Percentiles rank a stretch among this genome's conserved stretches.
phyloP scores from a whole-genome alignment of 345 rosid genomes.

The Euphorbia peplus region DNA sequence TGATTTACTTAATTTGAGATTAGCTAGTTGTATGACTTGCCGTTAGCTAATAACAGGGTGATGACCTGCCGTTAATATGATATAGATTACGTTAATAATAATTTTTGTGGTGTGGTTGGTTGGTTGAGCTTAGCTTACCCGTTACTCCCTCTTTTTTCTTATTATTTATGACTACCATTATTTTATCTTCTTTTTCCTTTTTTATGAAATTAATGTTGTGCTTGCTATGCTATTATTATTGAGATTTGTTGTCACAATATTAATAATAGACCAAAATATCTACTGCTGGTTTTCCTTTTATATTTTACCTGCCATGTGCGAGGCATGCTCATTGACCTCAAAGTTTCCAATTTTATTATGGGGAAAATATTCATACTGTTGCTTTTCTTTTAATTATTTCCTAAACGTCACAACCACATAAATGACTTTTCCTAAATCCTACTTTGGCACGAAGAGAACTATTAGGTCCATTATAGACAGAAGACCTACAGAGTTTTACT shows the following conservation, averaged over 20 bases:
- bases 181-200: neutral
- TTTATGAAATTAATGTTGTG: neutral
- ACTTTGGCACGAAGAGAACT: too few relatives aligned
- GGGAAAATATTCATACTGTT: too few relatives aligned
- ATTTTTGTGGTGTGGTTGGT: too few relatives aligned
- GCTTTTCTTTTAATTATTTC: too few relatives aligned
- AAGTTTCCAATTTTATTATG: too few relatives aligned
- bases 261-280: neutral
- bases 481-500: too few relatives aligned
- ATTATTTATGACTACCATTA: neutral
- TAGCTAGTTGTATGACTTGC: neutral
- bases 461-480: too few relatives aligned
- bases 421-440: too few relatives aligned
- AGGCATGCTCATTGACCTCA: too few relatives aligned
- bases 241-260: neutral
- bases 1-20: too few relatives aligned
- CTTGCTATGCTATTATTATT: slow-evolving; percentile 3
- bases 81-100: slow-evolving; percentile 12
- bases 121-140: slow-evolving; percentile 3
- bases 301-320: too few relatives aligned
- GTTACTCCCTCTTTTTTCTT: neutral
- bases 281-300: neutral
- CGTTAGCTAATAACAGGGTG: neutral
- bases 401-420: too few relatives aligned
- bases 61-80: neutral